phyloP scores from a whole-genome alignment of 352 stramenopile genomes.

The Globisporangium sylvaticum region DNA sequence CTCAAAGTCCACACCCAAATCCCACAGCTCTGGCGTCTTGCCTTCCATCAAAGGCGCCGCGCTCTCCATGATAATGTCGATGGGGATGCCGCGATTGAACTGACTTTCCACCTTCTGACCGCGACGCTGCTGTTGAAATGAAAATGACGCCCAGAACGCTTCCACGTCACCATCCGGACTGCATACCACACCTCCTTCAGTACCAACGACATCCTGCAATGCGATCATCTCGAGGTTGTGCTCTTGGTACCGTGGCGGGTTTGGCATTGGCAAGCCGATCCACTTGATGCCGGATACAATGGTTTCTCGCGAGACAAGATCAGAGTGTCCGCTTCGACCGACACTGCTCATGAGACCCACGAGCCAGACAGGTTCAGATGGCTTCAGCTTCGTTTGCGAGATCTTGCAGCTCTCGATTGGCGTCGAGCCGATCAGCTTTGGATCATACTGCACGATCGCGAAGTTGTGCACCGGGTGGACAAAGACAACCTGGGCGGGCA shows the following conservation, averaged over 20 bases:
- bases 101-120: conserved; percentile 81
- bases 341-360: conserved; percentile 83
- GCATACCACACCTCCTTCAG: conserved; percentile 78
- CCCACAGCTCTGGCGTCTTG: conserved; percentile 67
- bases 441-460: conserved; percentile 90
- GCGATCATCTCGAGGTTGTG: conserved; percentile 88
- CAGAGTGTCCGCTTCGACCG: conserved; percentile 71
- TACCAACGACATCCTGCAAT: conserved; percentile 78
- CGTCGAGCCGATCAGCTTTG: conserved; percentile 79
- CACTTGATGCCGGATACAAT: conserved; percentile 86
- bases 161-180: conserved; percentile 64
- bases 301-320: conserved; percentile 81
- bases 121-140: conserved; percentile 73
- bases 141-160: conserved; percentile 87
- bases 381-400: conserved; percentile 47
- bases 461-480: conserved; percentile 93
- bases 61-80: conserved; percentile 88
- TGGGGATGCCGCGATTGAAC: conserved; percentile 84
- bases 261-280: conserved; percentile 77
- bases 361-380: conserved; percentile 81
- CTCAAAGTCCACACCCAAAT: conserved; percentile 84
- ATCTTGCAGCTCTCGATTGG: conserved; percentile 79
- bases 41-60: conserved; percentile 66
- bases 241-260: conserved; percentile 81
- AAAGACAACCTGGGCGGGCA: conserved; percentile 86